Conservation (phyloP, 108 stramenopile genomes). For the Cylindrotheca fusiformis region DNA sequence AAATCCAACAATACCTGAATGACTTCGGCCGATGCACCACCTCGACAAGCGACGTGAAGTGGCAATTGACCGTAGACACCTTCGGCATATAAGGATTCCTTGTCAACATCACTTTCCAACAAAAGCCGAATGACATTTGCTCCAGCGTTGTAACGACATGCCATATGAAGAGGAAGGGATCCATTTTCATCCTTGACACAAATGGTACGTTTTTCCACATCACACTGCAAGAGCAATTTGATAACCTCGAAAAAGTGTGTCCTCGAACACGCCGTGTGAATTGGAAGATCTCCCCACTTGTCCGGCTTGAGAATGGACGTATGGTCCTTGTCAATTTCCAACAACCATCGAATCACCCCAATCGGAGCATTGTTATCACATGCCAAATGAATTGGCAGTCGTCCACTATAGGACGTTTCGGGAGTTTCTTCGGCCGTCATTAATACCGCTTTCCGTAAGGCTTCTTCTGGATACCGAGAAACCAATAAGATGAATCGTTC, state of each 20-base stretch:
- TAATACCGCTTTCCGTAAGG: conserved; percentile 42
- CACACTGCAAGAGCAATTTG: conserved; percentile 51
- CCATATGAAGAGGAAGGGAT: conserved; percentile 57
- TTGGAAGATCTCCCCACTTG: conserved; percentile 54
- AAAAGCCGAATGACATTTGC: conserved; percentile 45
- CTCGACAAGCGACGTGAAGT: conserved; percentile 63
- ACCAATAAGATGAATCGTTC: conserved; percentile 30
- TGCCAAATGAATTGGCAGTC: conserved; percentile 60
- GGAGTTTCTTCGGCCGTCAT: conserved; percentile 15
- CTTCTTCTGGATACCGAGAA: conserved; percentile 40
- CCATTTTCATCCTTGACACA: conserved; percentile 45
- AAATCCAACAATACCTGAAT: conserved; percentile 39
- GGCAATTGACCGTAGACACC: conserved; percentile 54
- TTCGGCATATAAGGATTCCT: conserved; percentile 32
- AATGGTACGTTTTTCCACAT: conserved; percentile 37
- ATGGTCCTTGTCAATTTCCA: conserved; percentile 47
- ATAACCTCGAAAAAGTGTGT: conserved; percentile 33
- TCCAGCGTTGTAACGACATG: conserved; percentile 56
- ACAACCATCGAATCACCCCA: conserved; percentile 44
- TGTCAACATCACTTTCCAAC: conserved; percentile 26
- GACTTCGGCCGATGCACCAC: conserved; percentile 36
- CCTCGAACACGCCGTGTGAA: conserved; percentile 31
- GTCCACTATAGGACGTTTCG: conserved; percentile 25
- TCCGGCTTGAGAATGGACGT: conserved; percentile 39
- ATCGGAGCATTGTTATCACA: conserved; percentile 68